These are phyloP conservation scores for Zygosaccharomyces pseudobailii DNA, from an alignment of 1,139 yeast genomes.

Conservation along the genomic window DNA sequence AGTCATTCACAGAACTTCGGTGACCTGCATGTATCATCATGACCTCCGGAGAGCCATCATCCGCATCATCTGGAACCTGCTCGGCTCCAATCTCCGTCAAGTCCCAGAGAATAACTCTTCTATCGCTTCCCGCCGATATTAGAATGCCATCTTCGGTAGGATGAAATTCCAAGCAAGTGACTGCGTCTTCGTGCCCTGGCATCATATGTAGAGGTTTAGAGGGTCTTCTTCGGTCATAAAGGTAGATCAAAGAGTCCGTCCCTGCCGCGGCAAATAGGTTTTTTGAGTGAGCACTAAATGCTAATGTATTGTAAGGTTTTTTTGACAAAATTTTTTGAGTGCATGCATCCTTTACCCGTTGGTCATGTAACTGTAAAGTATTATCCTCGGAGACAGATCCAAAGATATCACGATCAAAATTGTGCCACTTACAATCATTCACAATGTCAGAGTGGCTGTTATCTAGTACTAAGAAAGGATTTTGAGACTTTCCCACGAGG, in stretches of 20 bases:
- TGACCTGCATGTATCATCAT: constrained; percentile 89
- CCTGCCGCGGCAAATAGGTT: constrained; percentile 65
- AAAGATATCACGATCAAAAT: constrained; percentile 44
- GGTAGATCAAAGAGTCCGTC: constrained; percentile 57
- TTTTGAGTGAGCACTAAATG: constrained; percentile 58
- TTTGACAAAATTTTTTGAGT: constrained; percentile 37
- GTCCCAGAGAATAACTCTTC: constrained; percentile 74
- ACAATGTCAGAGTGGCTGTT: constrained; percentile 51
- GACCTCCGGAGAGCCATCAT: constrained; percentile 77
- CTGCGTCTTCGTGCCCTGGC: constrained; percentile 71
- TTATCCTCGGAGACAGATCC: constrained; percentile 75
- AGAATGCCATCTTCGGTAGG: constrained; percentile 66
- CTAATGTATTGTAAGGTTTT: constrained; percentile 50
- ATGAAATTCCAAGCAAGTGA: constrained; percentile 66
- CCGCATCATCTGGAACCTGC: constrained; percentile 72
- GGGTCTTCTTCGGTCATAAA: constrained; percentile 56
- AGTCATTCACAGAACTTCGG: constrained; percentile 68
- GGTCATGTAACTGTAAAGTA: constrained; percentile 61
- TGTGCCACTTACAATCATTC: constrained; percentile 72
- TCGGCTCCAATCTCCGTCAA: constrained; percentile 68
- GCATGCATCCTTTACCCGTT: constrained; percentile 39
- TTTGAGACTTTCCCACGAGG: constrained; percentile 24
- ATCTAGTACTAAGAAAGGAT: constrained; percentile 33
- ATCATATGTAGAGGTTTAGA: constrained; percentile 53
- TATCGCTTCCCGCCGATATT: constrained; percentile 70